Percentiles rank a stretch among this genome's conserved stretches.
These are phyloP conservation scores for Diutina rugosa DNA, from an alignment of 1,139 yeast species.

Conservation along the genomic window DNA sequence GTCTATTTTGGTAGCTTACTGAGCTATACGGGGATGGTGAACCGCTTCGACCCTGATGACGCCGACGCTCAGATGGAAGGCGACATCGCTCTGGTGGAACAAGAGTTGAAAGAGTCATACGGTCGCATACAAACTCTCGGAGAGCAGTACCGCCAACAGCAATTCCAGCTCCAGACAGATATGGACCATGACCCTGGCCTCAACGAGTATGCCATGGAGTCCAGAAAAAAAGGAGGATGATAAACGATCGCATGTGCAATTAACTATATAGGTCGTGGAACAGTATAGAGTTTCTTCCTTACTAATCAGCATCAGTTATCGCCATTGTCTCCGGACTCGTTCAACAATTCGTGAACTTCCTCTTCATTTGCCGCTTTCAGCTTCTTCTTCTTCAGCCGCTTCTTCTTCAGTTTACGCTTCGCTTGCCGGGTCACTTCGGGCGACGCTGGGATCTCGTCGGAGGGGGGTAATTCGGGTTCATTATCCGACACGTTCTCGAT, in stretches of 20 bases:
- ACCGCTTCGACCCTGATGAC: background rate
- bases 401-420: background rate
- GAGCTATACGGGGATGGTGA: slow-evolving; percentile 10
- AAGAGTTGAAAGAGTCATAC: background rate
- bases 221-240: no score
- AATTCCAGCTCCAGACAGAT: background rate
- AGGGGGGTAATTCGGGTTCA: slow-evolving; percentile 8
- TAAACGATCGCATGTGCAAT: no score
- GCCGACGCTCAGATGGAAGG: background rate
- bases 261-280: no score
- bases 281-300: no score
- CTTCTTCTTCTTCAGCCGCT: background rate
- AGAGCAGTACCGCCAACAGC: background rate
- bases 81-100: background rate
- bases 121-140: background rate
- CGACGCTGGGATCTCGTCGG: background rate
- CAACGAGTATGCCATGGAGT: background rate
- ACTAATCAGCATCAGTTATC: background rate
- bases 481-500: slow-evolving; percentile 48
- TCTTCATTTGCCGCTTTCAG: background rate
- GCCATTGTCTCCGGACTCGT: background rate
- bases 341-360: background rate
- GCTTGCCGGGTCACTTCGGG: background rate
- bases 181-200: background rate
- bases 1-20: slow-evolving; percentile 25